These are phyloP conservation scores for Beauveria pseudobassiana DNA, from an alignment of 2,329 filamentous ascomycete genomes.

Conservation along the genomic window DNA sequence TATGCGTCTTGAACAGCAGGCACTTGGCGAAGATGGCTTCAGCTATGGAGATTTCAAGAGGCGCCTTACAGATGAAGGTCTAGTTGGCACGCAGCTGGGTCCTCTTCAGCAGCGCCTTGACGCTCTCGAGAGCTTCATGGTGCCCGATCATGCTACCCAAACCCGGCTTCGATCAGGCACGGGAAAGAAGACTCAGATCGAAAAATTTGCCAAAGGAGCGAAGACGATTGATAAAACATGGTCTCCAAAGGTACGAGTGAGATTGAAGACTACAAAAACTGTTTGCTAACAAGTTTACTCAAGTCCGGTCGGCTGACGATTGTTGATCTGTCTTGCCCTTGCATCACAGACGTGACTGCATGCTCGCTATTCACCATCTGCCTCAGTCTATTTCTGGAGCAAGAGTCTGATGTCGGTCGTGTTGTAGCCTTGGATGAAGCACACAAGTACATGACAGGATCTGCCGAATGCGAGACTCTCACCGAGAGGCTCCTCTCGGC, in stretches of 20 bases:
- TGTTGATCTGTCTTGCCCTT: constrained; percentile 63
- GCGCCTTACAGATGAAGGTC: constrained; percentile 4
- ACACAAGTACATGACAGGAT: constrained; percentile 61
- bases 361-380: constrained; percentile 66
- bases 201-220: background rate
- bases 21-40: constrained; percentile 27
- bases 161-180: background rate
- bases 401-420: constrained; percentile 38
- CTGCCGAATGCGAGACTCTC: constrained; percentile 43
- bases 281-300: background rate
- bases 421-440: constrained; percentile 66
- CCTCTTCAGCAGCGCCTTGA: constrained; percentile 54
- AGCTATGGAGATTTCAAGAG: constrained; percentile 42
- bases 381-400: constrained; percentile 54
- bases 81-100: constrained; percentile 36
- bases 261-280: background rate
- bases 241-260: background rate
- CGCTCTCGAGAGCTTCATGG: constrained; percentile 57
- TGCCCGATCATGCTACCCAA: constrained; percentile 5
- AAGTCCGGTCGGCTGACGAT: constrained; percentile 51
- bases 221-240: background rate
- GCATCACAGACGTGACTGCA: constrained; percentile 54
- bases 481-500: constrained; percentile 52
- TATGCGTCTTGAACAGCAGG: constrained; percentile 41
- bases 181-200: background rate